phyloP scores from a whole-genome alignment of 768 basidiomycete species.

The Suillus subalutaceus region DNA sequence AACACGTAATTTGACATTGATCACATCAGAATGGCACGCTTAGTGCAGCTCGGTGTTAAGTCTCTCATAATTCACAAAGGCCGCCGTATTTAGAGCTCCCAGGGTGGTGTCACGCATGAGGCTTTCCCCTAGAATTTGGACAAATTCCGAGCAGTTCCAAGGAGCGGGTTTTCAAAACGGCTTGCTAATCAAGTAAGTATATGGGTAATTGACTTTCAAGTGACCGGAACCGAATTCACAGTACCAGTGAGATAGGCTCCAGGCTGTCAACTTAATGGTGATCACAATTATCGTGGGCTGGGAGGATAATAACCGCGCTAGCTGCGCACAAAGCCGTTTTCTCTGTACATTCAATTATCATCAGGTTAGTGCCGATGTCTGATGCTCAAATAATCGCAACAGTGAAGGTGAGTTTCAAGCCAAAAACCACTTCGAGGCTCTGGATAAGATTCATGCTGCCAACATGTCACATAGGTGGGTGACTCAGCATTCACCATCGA shows the following conservation, averaged over 20 bases:
- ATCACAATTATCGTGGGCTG: not conserved
- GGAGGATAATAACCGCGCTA: not conserved
- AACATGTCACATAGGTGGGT: not conserved
- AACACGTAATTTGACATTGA: constrained; percentile 6
- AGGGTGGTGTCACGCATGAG: not conserved
- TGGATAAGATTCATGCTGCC: not conserved
- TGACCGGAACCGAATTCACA: not conserved
- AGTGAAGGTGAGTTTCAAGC: not conserved
- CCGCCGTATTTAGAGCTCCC: constrained; percentile 1
- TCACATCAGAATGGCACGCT: not conserved
- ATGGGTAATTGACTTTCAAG: not conserved
- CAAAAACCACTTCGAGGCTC: not conserved
- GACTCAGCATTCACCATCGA: not conserved
- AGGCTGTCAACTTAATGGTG: not conserved
- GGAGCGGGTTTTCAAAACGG: not conserved
- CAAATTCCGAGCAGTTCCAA: not conserved
- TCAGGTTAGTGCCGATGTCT: too few species aligned
- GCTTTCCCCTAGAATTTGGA: not conserved
- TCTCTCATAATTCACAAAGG: not conserved
- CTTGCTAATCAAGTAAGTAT: not conserved
- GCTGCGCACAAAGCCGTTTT: not conserved
- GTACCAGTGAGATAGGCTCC: not conserved
- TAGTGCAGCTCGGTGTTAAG: not conserved
- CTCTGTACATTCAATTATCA: not conserved
- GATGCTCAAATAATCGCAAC: not conserved